These are phyloP conservation scores for Acanthochlamys bracteata DNA, from an alignment of 106 monocot species.

Conservation along the genomic window DNA sequence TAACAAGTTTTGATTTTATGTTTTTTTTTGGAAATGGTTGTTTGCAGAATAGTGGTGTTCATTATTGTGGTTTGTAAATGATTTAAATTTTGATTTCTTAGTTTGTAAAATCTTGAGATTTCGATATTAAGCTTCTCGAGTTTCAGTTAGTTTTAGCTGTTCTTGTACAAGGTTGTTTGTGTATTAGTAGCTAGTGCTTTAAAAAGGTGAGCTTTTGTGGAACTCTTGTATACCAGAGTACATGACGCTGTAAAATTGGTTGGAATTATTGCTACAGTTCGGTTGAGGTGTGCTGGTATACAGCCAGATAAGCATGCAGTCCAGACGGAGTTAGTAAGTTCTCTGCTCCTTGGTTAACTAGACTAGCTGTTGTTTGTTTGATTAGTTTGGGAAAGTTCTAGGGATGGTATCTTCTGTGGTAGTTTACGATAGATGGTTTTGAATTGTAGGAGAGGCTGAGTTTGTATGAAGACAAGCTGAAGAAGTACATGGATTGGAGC, in stretches of 20 bases:
- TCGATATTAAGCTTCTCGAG: no score
- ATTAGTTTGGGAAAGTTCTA: background rate
- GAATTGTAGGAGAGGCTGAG: conserved; percentile 70
- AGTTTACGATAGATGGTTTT: background rate
- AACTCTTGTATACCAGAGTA: no score
- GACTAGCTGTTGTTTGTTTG: background rate
- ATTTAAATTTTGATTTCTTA: no score
- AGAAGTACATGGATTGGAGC: conserved; percentile 47
- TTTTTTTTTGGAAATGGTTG: background rate
- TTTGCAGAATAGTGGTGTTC: background rate
- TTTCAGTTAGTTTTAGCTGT: no score
- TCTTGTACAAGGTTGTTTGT: no score
- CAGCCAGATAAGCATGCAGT: conserved; percentile 61
- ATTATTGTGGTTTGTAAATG: no score
- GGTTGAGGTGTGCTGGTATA: conserved; percentile 69
- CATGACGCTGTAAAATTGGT: background rate
- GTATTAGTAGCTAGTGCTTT: no score
- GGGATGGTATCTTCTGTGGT: background rate
- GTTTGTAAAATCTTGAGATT: no score
- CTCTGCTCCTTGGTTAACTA: conserved; percentile 1
- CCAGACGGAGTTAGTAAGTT: conserved; percentile 61
- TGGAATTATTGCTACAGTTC: conserved; percentile 26
- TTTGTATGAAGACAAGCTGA: conserved; percentile 63
- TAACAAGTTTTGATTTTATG: background rate
- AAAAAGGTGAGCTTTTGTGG: no score